Percentiles rank a stretch among this genome's conserved stretches.
Evolutionary conservation across 139 green algal species (phyloP).

Genomic region (Asterochloris sp.): DNA sequence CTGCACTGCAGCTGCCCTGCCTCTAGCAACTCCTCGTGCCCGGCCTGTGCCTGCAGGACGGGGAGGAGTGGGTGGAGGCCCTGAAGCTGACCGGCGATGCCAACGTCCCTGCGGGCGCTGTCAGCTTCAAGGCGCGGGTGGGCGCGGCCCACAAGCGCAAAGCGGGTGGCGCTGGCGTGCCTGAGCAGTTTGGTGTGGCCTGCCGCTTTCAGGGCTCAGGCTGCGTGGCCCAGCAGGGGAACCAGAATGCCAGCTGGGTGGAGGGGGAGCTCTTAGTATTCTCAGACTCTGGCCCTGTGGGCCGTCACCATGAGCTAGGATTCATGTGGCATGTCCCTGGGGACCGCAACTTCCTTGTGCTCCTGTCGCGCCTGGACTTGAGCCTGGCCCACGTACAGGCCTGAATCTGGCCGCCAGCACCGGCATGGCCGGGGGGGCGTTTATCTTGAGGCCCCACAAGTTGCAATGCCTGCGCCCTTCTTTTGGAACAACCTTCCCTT

Average conservation of each 20-base stretch:
- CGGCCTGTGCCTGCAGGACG: conserved; percentile 25
- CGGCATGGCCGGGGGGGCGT: too few species aligned
- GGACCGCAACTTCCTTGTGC: conserved; percentile 22
- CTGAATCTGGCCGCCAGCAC: too few species aligned
- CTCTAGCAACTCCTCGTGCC: too few species aligned
- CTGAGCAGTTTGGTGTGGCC: conserved; percentile 69
- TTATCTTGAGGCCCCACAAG: too few species aligned
- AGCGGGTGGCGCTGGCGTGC: conserved; percentile 19
- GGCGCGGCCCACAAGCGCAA: conserved; percentile 11
- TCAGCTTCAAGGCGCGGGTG: conserved; percentile 79
- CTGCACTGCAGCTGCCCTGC: too few species aligned
- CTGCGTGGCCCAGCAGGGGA: conserved; percentile 69
- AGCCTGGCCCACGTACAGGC: too few species aligned
- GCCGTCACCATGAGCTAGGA: conserved; percentile 69
- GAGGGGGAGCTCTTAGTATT: conserved; percentile 91
- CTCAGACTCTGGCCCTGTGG: conserved; percentile 30
- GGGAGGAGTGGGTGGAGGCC: conserved; percentile 65
- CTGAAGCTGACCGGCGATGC: conserved; percentile 88
- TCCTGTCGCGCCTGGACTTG: neutral
- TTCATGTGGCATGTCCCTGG: conserved; percentile 75
- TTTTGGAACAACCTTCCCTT: too few species aligned
- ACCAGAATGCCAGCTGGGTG: conserved; percentile 73
- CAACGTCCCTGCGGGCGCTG: conserved; percentile 80
- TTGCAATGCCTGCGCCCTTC: too few species aligned
- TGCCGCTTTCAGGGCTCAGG: conserved; percentile 80